Evolutionary conservation across 768 basidiomycete species (phyloP), one percentile per base, ranked within the genome.

Genomic region (Megacollybia marginata): DNA sequence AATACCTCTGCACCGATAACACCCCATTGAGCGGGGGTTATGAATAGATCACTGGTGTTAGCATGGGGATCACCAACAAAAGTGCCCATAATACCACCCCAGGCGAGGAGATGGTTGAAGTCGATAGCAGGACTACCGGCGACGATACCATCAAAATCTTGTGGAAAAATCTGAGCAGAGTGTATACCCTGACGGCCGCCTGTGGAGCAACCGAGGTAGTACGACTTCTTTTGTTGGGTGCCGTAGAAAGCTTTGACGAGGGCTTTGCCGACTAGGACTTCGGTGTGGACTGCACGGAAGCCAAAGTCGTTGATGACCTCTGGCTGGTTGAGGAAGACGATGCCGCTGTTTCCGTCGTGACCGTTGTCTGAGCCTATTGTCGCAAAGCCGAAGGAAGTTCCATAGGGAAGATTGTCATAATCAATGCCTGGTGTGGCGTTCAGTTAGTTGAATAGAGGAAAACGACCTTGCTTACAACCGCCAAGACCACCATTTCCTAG

Each of bases 61-160:
- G 23, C 23, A 4, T 28, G n/a, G 4, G 55, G 51, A 12, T 54
- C 46, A 19, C 57, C 59, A 11, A 55, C 38, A 10, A 28, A 11
- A 11, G 28, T 46, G 2, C 45, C 34, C 8, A 48, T 31, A 36
- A 51, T 47, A 4, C 15, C 47, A 5, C 18, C 16, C 56, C 56
- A 55, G 31, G 52, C 43, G 1, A 53, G 7, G 1, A 55, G 52
- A 38, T 48, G 47, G 33, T 54, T 54, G 12, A 33, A 52, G 33
- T 57, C 47, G 15, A 49, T 57, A 12, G 60, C 62, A 2, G 63
- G 63, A 20, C 60, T 50, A 2, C 63, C 63, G 6, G 60, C 59
- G 11, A 65, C 33, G n/a, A 63, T 52, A 11, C 59, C 63, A 52
- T 63, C 60, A 46, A 65, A 65, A 48, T 65, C 62, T 1, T 54